phyloP scores from a whole-genome alignment of 83 land plant species.

The Picea abies region DNA sequence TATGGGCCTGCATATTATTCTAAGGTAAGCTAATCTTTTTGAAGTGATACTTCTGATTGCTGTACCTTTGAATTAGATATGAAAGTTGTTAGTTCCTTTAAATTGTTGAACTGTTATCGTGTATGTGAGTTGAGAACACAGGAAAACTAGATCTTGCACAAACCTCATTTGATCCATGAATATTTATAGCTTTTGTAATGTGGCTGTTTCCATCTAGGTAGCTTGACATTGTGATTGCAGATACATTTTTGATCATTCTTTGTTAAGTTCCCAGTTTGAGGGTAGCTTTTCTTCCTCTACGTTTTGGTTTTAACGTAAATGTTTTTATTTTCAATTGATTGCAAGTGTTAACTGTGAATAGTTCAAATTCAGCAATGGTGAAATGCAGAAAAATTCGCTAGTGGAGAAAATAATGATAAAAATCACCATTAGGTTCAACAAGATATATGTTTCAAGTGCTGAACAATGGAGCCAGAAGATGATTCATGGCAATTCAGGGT shows the following conservation, averaged over 20 bases:
- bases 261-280: too few species aligned
- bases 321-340: background rate
- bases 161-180: background rate
- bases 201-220: background rate
- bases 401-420: too few species aligned
- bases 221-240: background rate
- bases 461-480: too few species aligned
- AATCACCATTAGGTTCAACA: too few species aligned
- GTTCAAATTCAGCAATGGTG: background rate
- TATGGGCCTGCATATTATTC: constrained; percentile 91
- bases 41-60: background rate
- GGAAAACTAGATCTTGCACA: background rate
- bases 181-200: background rate
- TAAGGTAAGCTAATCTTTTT: constrained; percentile 50
- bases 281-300: background rate
- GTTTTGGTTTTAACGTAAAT: background rate
- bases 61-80: background rate
- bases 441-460: too few species aligned
- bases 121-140: background rate
- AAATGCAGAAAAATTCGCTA: too few species aligned
- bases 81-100: background rate
- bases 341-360: background rate
- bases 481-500: too few species aligned
- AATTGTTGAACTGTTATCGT: background rate
- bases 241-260: background rate